Evolutionary conservation across 176 grass and related monocot species (phyloP), one percentile per base, ranked within the genome.

Genomic region (Zizania latifolia): DNA sequence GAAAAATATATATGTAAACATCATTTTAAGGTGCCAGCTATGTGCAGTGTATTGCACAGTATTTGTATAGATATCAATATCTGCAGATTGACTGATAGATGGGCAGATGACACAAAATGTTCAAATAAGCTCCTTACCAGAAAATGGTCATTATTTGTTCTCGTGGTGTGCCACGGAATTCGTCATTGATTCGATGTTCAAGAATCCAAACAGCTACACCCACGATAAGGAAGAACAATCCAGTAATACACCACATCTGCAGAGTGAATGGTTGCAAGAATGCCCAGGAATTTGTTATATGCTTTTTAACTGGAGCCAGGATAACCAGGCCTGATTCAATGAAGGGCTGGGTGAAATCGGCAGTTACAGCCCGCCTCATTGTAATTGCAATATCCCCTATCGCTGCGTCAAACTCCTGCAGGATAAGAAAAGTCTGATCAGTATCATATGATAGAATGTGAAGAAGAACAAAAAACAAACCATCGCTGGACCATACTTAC

Each of bases 151-250:
- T 86, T 58, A 92, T 6, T 88, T 98, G 94, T 63, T 94, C 15
- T 40, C 77, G 70, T 6, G 94, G 94, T 4, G 94, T 67, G n/a
- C 89, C 91, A 30, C 91, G 94, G 43, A 98, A 98, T 0, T 98
- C 94, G 9, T 98, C 91, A 77, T 98, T 98, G 71, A 92, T 89
- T 75, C 91, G 77, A 86, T 98, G 94, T 50, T 98, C 94, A 62
- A 98, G 90, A 54, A 93, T 65, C 94, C 94, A 98, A 62, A 98
- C 70, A 78, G 92, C 94, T 68, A 54, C 78, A 82, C 94, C 94
- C 17, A 98, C 78, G 19, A 94, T 46, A 87, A 98, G 51, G 85
- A 98, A 94, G 58, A 72, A 89, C 29, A 79, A 43, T 10, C 91
- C 91, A 33, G 74, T 94, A 66, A 98, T 40, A 57, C 89, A 87